Percentiles rank a stretch among this genome's conserved stretches.
Evolutionary conservation across 208 protist species (phyloP).

Genomic region (Trypanosoma avium): DNA sequence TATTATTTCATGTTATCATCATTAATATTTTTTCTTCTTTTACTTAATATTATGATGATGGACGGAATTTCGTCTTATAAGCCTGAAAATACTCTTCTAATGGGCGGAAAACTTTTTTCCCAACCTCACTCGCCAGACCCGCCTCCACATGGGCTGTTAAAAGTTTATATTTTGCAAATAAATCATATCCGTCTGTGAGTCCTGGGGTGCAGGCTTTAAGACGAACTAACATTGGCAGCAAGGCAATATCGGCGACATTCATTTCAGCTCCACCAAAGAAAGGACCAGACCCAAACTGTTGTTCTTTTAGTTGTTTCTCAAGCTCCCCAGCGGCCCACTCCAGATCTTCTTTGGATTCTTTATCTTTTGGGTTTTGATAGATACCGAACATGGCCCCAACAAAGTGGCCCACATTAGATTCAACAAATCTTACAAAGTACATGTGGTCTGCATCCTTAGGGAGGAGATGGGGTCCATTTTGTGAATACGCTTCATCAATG

Average conservation of each 20-base stretch:
- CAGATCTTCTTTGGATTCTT: slow-evolving; percentile 42
- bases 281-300: slow-evolving; percentile 52
- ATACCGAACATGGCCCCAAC: slow-evolving; percentile 22
- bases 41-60: neutral
- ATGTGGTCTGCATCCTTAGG: slow-evolving; percentile 41
- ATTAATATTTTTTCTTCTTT: too few species aligned
- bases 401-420: slow-evolving; percentile 39
- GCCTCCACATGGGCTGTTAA: slow-evolving; percentile 39
- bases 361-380: slow-evolving; percentile 12
- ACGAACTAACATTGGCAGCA: slow-evolving; percentile 63
- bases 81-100: slow-evolving; percentile 31
- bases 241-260: slow-evolving; percentile 59
- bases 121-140: slow-evolving; percentile 33
- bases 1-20: too few species aligned
- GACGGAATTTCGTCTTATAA: slow-evolving; percentile 20
- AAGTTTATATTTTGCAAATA: slow-evolving; percentile 58
- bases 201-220: slow-evolving; percentile 39
- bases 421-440: slow-evolving; percentile 53
- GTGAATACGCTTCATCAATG: slow-evolving; percentile 37
- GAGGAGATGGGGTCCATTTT: slow-evolving; percentile 27
- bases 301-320: slow-evolving; percentile 44
- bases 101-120: slow-evolving; percentile 41
- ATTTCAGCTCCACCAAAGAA: slow-evolving; percentile 60
- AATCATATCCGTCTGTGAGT: slow-evolving; percentile 41
- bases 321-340: slow-evolving; percentile 52